Conservation (phyloP, 352 stramenopile genomes). For the Phytophthora boehmeriae region DNA sequence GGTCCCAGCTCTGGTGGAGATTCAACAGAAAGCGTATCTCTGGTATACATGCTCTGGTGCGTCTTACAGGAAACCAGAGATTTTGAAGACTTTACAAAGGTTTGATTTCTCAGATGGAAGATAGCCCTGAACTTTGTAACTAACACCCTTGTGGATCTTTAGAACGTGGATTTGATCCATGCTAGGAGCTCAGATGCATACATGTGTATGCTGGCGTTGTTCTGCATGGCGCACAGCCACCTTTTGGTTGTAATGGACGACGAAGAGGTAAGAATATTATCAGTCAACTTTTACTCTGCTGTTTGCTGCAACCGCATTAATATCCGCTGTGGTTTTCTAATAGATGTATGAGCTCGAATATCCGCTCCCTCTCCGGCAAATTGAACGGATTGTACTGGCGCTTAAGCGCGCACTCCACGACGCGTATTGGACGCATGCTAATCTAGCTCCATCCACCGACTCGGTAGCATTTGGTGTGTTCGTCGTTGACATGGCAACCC, state of each 20-base stretch:
- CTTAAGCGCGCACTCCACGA: slow-evolving; percentile 66
- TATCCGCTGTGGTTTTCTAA: not conserved
- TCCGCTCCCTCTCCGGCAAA: slow-evolving; percentile 65
- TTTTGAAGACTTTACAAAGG: slow-evolving; percentile 60
- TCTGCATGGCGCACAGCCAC: slow-evolving; percentile 69
- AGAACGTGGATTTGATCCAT: slow-evolving; percentile 57
- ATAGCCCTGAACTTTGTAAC: not conserved
- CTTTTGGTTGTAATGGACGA: slow-evolving; percentile 72
- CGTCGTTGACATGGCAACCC: slow-evolving; percentile 59
- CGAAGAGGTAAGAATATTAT: slow-evolving; percentile 51
- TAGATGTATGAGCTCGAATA: slow-evolving; percentile 78
- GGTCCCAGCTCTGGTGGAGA: slow-evolving; percentile 3
- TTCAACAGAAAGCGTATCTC: slow-evolving; percentile 23
- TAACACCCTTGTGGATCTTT: slow-evolving; percentile 17
- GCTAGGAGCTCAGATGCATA: slow-evolving; percentile 46
- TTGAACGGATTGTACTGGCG: slow-evolving; percentile 64
- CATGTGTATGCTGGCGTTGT: slow-evolving; percentile 53
- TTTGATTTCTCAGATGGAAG: slow-evolving; percentile 12
- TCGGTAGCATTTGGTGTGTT: slow-evolving; percentile 59
- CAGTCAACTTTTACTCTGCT: not conserved
- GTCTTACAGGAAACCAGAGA: slow-evolving; percentile 60
- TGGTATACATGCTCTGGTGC: slow-evolving; percentile 66
- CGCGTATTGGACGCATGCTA: slow-evolving; percentile 53
- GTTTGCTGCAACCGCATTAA: slow-evolving; percentile 1
- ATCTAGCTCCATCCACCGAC: slow-evolving; percentile 29